Evolutionary conservation across 345 rosid species (phyloP).

Genomic region (Populus pruinosa): DNA sequence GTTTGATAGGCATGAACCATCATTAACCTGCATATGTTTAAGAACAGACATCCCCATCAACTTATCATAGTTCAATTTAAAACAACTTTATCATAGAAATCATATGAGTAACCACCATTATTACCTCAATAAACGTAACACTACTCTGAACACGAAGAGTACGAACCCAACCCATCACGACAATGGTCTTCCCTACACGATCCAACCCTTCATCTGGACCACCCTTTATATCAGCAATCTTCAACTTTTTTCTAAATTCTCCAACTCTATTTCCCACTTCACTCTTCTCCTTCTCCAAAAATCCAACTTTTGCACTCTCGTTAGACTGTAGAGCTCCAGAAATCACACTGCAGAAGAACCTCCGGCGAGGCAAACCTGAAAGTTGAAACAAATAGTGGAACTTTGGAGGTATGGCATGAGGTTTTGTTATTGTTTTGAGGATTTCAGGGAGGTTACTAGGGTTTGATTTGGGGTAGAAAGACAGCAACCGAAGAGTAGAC

Average conservation of each 20-base stretch:
- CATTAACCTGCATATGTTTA: slow-evolving; percentile 54
- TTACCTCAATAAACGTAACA: slow-evolving; percentile 82
- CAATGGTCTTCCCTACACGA: slow-evolving; percentile 59
- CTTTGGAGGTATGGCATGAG: slow-evolving; percentile 26
- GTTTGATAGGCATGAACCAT: slow-evolving; percentile 88
- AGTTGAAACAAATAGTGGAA: slow-evolving; percentile 11
- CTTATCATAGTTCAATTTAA: not conserved
- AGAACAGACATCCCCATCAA: not conserved
- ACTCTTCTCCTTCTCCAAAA: slow-evolving; percentile 17
- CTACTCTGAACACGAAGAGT: slow-evolving; percentile 87
- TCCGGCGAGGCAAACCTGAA: slow-evolving; percentile 20
- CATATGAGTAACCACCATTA: not conserved
- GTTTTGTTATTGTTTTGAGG: slow-evolving; percentile 16
- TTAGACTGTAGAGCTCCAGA: slow-evolving; percentile 40
- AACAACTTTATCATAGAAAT: not conserved
- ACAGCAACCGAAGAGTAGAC: slow-evolving; percentile 46
- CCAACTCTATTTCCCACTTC: slow-evolving; percentile 45
- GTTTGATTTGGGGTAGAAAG: slow-evolving; percentile 28
- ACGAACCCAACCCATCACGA: slow-evolving; percentile 86
- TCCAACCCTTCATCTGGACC: slow-evolving; percentile 59
- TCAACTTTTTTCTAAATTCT: slow-evolving; percentile 66
- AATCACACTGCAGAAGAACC: slow-evolving; percentile 37
- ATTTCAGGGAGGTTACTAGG: not conserved
- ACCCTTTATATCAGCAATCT: slow-evolving; percentile 73
- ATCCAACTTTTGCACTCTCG: slow-evolving; percentile 30